Conservation (phyloP, 1,284 basidiomycete species). For the Ganoderma resinaceum region DNA sequence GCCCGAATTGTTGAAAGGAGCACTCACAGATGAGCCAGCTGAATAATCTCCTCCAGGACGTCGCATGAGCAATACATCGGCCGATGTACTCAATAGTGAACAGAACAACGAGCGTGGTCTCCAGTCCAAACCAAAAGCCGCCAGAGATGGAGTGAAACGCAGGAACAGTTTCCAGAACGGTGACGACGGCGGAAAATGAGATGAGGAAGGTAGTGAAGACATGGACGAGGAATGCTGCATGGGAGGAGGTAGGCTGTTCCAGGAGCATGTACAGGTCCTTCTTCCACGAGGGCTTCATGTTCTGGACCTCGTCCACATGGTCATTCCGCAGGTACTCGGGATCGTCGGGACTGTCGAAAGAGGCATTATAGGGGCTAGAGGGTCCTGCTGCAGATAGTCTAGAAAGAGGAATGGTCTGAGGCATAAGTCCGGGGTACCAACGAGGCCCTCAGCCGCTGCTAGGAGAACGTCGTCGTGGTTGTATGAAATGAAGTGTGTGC, state of each 20-base stretch:
- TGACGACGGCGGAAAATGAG: conserved; percentile 77
- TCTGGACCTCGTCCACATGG: conserved; percentile 30
- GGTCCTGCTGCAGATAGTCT: conserved; percentile 17
- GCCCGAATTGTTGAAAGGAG: neutral
- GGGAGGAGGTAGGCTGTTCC: conserved; percentile 73
- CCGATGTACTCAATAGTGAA: conserved; percentile 85
- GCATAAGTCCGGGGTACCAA: conserved; percentile 17
- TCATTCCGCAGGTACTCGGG: conserved; percentile 34
- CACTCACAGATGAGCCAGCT: conserved; percentile 75
- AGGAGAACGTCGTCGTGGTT: conserved; percentile 16
- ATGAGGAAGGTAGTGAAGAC: conserved; percentile 70
- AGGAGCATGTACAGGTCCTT: conserved; percentile 64
- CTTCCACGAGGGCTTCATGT: conserved; percentile 63
- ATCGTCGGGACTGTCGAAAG: conserved; percentile 21
- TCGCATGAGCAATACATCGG: conserved; percentile 70
- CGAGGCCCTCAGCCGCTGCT: conserved; percentile 9
- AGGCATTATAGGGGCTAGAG: conserved; percentile 19
- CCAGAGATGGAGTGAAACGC: conserved; percentile 76
- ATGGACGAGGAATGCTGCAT: conserved; percentile 71
- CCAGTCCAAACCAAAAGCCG: conserved; percentile 84
- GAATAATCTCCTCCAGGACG: conserved; percentile 62
- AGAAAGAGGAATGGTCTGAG: conserved; percentile 31
- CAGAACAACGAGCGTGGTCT: conserved; percentile 77
- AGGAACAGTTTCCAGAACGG: conserved; percentile 86
- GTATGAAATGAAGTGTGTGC: neutral